Conservation (phyloP, 31 red algal genomes). For the Asparagopsis taxiformis region DNA sequence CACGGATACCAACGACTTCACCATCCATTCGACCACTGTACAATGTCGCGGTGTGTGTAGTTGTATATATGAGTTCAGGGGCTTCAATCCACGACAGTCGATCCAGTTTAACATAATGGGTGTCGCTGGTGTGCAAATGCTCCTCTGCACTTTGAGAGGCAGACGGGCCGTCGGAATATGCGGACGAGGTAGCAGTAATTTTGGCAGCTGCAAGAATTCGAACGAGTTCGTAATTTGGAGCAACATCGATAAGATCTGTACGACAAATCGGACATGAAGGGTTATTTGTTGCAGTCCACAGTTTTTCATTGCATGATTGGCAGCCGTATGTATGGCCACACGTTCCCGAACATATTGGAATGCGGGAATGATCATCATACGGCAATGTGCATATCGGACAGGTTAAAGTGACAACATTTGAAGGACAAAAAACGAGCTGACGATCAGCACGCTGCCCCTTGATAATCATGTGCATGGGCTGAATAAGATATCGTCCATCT, state of each 20-base stretch:
- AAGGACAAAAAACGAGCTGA: constrained; percentile 12
- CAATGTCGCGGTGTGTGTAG: constrained; percentile 3
- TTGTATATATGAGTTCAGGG: neutral
- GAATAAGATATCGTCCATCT: neutral
- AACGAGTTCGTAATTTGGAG: constrained; percentile 37
- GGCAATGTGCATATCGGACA: constrained; percentile 4
- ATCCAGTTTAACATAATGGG: constrained; percentile 11
- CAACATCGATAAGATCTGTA: constrained; percentile 6
- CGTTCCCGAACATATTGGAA: constrained; percentile 13
- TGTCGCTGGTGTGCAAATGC: neutral
- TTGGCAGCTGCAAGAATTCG: constrained; percentile 5
- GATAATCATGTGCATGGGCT: constrained; percentile 1
- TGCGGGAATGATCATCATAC: neutral
- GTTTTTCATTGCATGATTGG: constrained; percentile 11
- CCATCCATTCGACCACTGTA: constrained; percentile 16
- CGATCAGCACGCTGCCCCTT: constrained; percentile 34
- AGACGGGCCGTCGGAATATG: too few relatives aligned
- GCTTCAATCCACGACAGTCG: constrained; percentile 29
- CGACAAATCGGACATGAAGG: constrained; percentile 23
- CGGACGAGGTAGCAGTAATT: neutral
- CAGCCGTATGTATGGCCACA: constrained; percentile 45
- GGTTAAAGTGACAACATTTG: neutral
- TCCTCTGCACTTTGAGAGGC: too few relatives aligned
- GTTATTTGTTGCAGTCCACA: constrained; percentile 1
- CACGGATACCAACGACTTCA: constrained; percentile 14